Base-by-base conservation (phyloP, 192 early-diverging fungal species). In the Backusella liffmaniae region DNA sequence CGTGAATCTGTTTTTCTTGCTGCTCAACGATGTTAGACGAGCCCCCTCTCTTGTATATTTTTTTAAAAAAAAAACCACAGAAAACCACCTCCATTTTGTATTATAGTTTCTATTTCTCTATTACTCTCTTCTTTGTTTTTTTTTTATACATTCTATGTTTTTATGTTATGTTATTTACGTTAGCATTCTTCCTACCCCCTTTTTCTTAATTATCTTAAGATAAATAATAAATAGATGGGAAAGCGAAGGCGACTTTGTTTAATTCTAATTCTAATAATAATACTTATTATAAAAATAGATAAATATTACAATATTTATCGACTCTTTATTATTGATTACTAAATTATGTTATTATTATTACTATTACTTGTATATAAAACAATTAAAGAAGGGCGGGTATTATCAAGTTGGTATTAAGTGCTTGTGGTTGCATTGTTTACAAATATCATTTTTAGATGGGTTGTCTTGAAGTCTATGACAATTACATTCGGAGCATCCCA, bases 1-100 rank as follows among this genome's bases (percentile, higher is more conserved):
- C 35, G 70, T 42, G 70, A 71, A 30, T 46, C 69, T 49, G 69
- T 46, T 16, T 71, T 71, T 74, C 73, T 59, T 59, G 23, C 53
- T 56, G 53, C 56, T 59, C 56, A 59, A 59, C 56, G 23, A 3
- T 49, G 15, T 42, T 29, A 44, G 41, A 71, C 46, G 37, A 32
- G 23, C 8, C 66, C 35, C 32, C 8, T n/a, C 66, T 67, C 32
- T 67, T 36, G 34, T 67, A 67, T 35, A 67, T 67, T 67, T 67
- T 35, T 67, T 32, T 23, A 59, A 59, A 59, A 62, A 35, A 66
- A 66, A 7, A 32, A n/a, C n/a, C 30, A 32, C 30, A 32, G 3
- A 39, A 39, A 37, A 39, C 5, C 30, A 32, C 30, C 30, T 32
- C 30, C 56, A 59, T 59, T 59, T 59, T 59, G 56, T 59, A 59